phyloP scores from a whole-genome alignment of 2,329 filamentous ascomycete genomes.

The Aureobasidium melanogenum region DNA sequence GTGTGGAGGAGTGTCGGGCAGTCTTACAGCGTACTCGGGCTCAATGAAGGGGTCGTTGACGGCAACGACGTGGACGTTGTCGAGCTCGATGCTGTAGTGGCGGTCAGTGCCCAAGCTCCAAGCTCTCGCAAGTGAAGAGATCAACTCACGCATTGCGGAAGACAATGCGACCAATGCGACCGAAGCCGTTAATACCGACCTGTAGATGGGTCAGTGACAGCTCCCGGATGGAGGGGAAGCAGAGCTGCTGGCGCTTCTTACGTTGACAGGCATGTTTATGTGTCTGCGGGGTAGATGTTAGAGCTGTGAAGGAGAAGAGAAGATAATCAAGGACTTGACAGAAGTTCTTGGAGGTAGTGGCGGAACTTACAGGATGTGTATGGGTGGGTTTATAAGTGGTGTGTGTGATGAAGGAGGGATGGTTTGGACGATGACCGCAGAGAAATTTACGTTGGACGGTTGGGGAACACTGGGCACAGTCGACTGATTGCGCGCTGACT shows the following conservation, averaged over 20 bases:
- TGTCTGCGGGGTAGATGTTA: conserved; percentile 16
- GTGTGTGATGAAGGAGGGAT: no score
- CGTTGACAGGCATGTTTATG: conserved; percentile 39
- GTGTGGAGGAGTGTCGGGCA: not conserved
- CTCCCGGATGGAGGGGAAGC: not conserved
- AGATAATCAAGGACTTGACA: no score
- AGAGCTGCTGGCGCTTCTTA: conserved; percentile 20
- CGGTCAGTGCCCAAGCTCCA: conserved; percentile 16
- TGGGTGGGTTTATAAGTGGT: no score
- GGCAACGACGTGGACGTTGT: conserved; percentile 84
- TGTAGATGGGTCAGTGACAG: conserved; percentile 40
- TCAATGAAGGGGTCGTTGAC: conserved; percentile 99
- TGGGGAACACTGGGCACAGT: no score
- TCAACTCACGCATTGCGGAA: conserved; percentile 83
- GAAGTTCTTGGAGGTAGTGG: not conserved
- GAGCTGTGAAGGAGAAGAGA: conserved; percentile 7
- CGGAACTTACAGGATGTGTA: not conserved
- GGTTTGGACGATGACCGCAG: no score
- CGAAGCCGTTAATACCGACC: conserved; percentile 99
- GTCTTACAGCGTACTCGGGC: conserved; percentile 87
- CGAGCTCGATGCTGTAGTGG: conserved; percentile 61
- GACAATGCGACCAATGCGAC: conserved; percentile 97
- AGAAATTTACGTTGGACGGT: no score
- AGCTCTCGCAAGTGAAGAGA: not conserved
- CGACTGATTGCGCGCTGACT: no score